Base-by-base conservation (phyloP, 2,329 filamentous ascomycete species). In the Pyricularia grisea region DNA sequence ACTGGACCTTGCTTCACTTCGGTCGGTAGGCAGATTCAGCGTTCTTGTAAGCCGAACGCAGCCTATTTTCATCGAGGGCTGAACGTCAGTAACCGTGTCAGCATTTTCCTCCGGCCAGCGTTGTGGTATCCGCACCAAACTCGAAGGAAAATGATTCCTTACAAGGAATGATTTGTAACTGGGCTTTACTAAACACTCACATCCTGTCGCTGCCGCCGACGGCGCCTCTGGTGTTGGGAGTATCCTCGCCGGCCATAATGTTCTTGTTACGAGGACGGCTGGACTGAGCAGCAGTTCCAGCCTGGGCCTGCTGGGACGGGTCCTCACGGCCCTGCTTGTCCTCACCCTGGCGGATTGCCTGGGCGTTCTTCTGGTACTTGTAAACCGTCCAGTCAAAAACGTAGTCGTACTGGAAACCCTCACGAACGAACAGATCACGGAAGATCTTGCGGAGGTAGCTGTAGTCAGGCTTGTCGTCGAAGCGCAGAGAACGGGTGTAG, bases 361-460 rank as follows among this genome's bases (percentile, higher is more conserved):
- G 92, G 69, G 94, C 94, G 76, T 97, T 98, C 90, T 97, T 97
- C 88, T 97, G 94, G 86, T 98, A 97, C 86, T 98, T 98, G 89
- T 97, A 98, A 77, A 98, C 95, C 71, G 95, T 99, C 95, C 95
- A 99, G 84, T 99, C 95, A 77, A 99, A 99, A 75, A 99, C 95
- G 76, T 99, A 98, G 82, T 99, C 95, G 81, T 99, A 98, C 84
- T 99, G 95, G 90, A 98, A 99, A 69, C 94, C 95, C 82, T 98
- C 95, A 72, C 95, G 93, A 74, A 99, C 95, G 78, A 99, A 99
- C 71, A 99, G 90, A 79, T 99, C 95, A 72, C 95, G 94, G 92
- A 99, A 99, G 83, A 99, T 98, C 90, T 98, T 98, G 82, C 95
- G 93, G 70, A 99, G 92, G 83, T 99, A 99, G 74, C 93, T 97